A percentile compares a stretch with the other conserved stretches of the same genome.
Evolutionary conservation across 2,329 filamentous ascomycete species (phyloP).

Genomic region (Ilyonectria destructans): DNA sequence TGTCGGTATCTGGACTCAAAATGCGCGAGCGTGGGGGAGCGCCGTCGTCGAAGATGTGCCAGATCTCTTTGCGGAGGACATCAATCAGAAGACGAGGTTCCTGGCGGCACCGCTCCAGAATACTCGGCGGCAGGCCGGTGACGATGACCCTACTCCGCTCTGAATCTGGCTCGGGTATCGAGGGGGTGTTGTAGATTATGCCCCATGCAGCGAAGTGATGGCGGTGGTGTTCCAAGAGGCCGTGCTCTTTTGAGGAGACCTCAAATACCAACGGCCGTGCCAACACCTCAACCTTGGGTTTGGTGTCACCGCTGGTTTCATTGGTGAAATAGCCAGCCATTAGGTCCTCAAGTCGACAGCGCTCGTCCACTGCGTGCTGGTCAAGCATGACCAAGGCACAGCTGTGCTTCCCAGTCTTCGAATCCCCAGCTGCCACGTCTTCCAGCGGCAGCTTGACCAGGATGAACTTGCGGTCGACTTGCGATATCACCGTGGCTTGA

Average conservation of each 20-base stretch:
- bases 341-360: constrained; percentile 83
- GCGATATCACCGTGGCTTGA: constrained; percentile 78
- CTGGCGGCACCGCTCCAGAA: constrained; percentile 81
- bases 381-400: constrained; percentile 84
- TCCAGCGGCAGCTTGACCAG: constrained; percentile 71
- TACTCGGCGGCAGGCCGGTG: constrained; percentile 76
- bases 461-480: constrained; percentile 94
- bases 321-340: constrained; percentile 68
- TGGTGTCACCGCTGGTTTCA: constrained; percentile 20
- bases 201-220: constrained; percentile 82
- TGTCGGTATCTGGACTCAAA: constrained; percentile 27
- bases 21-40: constrained; percentile 18
- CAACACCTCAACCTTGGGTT: constrained; percentile 57
- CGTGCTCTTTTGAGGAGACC: constrained; percentile 72
- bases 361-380: constrained; percentile 95
- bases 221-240: constrained; percentile 69
- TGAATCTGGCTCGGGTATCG: neutral
- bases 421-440: neutral
- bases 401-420: constrained; percentile 38
- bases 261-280: constrained; percentile 76
- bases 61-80: constrained; percentile 82
- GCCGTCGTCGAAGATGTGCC: constrained; percentile 71
- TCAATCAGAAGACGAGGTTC: constrained; percentile 83
- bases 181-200: constrained; percentile 72
- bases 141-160: constrained; percentile 62